Evolutionary conservation across 129 eudicot species (phyloP).

Genomic region (Chrysanthemum lavandulifolium): DNA sequence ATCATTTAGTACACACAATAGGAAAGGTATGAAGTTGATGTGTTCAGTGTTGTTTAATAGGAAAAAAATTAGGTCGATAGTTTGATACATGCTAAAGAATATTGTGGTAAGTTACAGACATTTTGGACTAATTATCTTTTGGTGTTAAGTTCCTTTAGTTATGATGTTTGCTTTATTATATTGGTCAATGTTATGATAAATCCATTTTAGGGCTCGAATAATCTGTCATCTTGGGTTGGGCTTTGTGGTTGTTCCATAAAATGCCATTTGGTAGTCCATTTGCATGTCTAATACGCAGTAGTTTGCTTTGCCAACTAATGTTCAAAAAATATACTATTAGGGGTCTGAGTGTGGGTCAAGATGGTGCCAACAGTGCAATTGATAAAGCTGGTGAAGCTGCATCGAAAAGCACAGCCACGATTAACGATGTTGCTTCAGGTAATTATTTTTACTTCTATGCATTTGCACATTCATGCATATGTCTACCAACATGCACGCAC

Average conservation of each 20-base stretch:
- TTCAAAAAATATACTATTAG: slow-evolving; percentile 13
- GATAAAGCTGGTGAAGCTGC: slow-evolving; percentile 48
- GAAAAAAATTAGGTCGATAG: no score
- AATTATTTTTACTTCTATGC: not conserved
- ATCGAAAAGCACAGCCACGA: slow-evolving; percentile 38
- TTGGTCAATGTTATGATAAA: not conserved
- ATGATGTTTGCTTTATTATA: not conserved
- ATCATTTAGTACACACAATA: no score
- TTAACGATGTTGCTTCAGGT: slow-evolving; percentile 48
- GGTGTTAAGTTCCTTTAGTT: no score
- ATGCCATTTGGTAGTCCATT: not conserved
- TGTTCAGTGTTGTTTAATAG: no score
- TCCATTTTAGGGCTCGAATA: no score
- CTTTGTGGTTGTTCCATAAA: not conserved
- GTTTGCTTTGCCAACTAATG: not conserved
- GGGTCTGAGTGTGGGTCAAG: slow-evolving; percentile 35
- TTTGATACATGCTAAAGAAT: no score
- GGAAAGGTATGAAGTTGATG: no score
- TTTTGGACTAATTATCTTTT: no score
- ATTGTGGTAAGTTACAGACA: no score
- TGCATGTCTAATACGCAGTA: not conserved
- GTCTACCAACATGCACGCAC: not conserved
- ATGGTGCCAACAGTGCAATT: slow-evolving; percentile 29
- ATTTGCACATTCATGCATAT: slow-evolving; percentile 1
- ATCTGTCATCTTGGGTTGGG: no score